Evolutionary conservation across 495 filamentous ascomycete species (phyloP), one percentile per base, ranked within the genome.

Genomic region (Aspergillus ostianus): DNA sequence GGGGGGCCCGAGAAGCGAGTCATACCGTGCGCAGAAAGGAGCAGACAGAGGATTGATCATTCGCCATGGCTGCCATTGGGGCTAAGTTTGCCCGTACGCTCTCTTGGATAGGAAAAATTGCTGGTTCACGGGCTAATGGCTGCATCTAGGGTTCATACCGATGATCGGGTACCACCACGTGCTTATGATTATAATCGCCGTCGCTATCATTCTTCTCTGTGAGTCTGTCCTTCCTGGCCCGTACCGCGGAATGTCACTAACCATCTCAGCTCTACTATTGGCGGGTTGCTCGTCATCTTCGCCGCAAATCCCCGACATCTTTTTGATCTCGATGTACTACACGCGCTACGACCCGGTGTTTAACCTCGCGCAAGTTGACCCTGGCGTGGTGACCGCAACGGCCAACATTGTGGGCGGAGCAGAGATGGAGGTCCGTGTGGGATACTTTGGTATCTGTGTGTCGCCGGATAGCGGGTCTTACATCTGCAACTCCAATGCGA

Each of bases 121-220:
- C 23, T 32, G 8, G 10, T 32, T 13, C 17, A 27, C 20, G 21
- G 47, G 30, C 60, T 56, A 50, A 71, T 66, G 54, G 57, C 41
- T 44, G 30, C 13, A 29, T 41, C 1, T 65, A 96, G 92, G 91
- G 67, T 85, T 93, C 68, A 82, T 97, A 77, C 93, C 94, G 59
- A 91, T 96, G 77, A 86, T 99, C 60, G 94, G 95, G 61, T 99
- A 98, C 76, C 94, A 99, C 76, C 94, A 99, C 84, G 90, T 97
- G 50, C 82, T 99, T 64, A 98, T 99, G 94, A 90, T 98, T 64
- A 77, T 99, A 53, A 96, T 98, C 67, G 92, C 91, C 44, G 80
- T 97, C 49, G 84, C 93, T 2, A 97, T 98, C 69, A 94, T 98
- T 74, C 78, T 98, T 70, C 83, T 98, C 57, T 98, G 93, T 98